Conservation (phyloP, 2,329 filamentous ascomycete genomes). For the Neonectria ditissima region DNA sequence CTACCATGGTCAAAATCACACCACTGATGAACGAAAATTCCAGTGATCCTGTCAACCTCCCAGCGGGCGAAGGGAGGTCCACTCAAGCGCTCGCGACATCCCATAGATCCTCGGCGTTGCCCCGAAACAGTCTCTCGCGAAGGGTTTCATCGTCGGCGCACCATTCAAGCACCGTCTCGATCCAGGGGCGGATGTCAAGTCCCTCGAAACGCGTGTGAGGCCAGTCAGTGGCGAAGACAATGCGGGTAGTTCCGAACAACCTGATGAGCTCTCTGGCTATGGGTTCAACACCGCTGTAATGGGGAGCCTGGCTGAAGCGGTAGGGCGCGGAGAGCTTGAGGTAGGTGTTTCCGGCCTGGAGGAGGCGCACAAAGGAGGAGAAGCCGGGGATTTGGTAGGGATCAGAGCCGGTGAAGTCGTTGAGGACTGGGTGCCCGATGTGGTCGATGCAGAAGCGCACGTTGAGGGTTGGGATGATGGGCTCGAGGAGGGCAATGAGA, state of each 20-base stretch:
- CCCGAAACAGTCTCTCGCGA: constrained; percentile 63
- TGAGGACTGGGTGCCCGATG: constrained; percentile 63
- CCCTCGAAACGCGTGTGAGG: constrained; percentile 72
- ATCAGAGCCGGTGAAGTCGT: constrained; percentile 34
- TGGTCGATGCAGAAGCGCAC: constrained; percentile 71
- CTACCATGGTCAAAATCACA: neutral
- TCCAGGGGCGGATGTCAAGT: constrained; percentile 60
- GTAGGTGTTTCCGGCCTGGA: constrained; percentile 62
- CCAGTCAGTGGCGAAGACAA: constrained; percentile 73
- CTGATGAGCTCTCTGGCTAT: constrained; percentile 62
- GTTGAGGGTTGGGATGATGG: constrained; percentile 60
- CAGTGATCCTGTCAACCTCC: neutral
- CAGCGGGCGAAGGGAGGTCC: neutral
- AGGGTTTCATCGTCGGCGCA: constrained; percentile 59
- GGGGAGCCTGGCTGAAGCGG: constrained; percentile 59
- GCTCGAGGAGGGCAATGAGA: constrained; percentile 60
- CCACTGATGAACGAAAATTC: neutral
- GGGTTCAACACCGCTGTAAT: constrained; percentile 59
- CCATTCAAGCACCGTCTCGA: constrained; percentile 65
- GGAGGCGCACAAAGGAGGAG: constrained; percentile 57
- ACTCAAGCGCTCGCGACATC: constrained; percentile 28
- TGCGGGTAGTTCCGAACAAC: constrained; percentile 53
- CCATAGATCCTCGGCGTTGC: constrained; percentile 66
- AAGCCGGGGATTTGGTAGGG: constrained; percentile 44
- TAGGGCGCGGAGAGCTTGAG: constrained; percentile 71